Conservation (phyloP, 2,329 filamentous ascomycete genomes). For the Aspergillus tamarii region DNA sequence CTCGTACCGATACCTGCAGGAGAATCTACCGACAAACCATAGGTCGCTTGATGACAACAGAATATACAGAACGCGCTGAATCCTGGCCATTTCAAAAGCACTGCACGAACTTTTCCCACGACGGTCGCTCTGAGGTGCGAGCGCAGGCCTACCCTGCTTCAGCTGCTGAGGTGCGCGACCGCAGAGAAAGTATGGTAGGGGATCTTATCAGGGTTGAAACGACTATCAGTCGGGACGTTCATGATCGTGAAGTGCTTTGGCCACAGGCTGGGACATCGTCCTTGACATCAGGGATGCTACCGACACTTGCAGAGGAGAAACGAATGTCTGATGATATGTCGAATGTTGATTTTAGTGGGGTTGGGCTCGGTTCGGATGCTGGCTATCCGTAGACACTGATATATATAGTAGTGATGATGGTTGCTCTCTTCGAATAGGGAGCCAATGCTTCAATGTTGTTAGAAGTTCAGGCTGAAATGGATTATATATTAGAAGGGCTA, state of each 20-base stretch:
- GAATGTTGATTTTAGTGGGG: neutral
- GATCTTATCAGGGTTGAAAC: conserved; percentile 4
- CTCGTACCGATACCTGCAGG: neutral
- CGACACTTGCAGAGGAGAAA: no score
- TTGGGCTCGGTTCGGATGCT: neutral
- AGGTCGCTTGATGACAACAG: neutral
- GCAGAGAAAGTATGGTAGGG: neutral
- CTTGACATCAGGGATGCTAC: neutral
- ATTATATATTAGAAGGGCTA: no score
- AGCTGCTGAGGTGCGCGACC: neutral
- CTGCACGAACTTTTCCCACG: conserved; percentile 3
- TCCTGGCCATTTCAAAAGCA: conserved; percentile 1
- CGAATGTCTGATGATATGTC: neutral
- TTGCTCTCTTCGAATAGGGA: no score
- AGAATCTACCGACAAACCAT: neutral
- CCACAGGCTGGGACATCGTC: neutral
- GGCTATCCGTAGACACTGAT: neutral
- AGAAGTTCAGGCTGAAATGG: neutral
- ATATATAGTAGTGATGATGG: neutral
- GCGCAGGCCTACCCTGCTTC: neutral
- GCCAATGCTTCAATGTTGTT: neutral
- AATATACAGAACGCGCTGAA: neutral
- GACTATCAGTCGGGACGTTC: neutral
- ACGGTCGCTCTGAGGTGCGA: conserved; percentile 6
- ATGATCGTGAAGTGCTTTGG: neutral